Percentiles rank a stretch among this genome's conserved stretches.
Evolutionary conservation across 768 basidiomycete genomes (phyloP).

Genomic region (Pleurotus eryngii): DNA sequence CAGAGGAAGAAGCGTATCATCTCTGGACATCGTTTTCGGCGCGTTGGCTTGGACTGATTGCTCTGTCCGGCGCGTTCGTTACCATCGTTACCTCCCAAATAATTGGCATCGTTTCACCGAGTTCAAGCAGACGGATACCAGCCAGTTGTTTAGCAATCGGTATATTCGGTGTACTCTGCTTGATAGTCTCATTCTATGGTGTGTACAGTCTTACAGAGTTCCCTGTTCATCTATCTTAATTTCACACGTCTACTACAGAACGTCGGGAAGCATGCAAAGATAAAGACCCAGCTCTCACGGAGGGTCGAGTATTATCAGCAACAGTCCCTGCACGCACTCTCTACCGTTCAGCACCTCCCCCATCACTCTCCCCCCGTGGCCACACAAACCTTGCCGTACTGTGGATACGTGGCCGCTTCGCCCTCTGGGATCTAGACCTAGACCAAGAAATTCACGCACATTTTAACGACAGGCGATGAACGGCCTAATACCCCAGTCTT

Average conservation of each 20-base stretch:
- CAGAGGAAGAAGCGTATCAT: neutral
- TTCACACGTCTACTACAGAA: neutral
- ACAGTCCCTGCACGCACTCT: conserved; percentile 1
- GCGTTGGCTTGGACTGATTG: conserved; percentile 4
- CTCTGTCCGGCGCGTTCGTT: neutral
- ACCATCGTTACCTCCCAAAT: neutral
- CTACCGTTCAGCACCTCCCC: neutral
- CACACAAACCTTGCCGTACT: conserved; percentile 8
- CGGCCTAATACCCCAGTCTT: neutral
- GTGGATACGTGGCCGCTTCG: conserved; percentile 8
- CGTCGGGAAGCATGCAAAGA: neutral
- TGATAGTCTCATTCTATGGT: neutral
- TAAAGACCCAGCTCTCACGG: neutral
- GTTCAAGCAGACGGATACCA: neutral
- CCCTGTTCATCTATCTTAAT: neutral
- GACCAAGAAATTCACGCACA: conserved; percentile 5
- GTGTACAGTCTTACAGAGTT: neutral
- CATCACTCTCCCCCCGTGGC: neutral
- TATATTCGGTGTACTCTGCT: neutral
- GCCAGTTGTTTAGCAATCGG: neutral
- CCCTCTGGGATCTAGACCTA: conserved; percentile 11
- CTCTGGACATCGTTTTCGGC: neutral
- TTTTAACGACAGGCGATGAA: conserved; percentile 3
- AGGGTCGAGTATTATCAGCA: conserved; percentile 1
- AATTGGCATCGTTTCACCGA: neutral